Evolutionary conservation across 352 stramenopile genomes (phyloP).

Genomic region (Phytopythium cucurbitacearum): DNA sequence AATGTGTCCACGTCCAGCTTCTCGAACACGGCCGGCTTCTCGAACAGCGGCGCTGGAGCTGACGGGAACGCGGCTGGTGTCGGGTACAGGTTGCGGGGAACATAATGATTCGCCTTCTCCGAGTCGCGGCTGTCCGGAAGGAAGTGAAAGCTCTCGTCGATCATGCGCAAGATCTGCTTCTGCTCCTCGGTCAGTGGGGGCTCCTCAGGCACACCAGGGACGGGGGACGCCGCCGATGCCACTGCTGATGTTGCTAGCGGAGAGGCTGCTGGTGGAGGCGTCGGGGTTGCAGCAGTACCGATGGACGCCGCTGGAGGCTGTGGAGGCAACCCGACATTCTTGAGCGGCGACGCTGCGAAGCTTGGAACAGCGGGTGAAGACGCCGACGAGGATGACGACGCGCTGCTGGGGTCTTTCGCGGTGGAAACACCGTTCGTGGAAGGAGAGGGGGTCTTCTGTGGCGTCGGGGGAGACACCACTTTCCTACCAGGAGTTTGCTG

Average conservation of each 20-base stretch:
- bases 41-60: conserved; percentile 88
- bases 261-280: conserved; percentile 18
- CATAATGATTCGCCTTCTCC: conserved; percentile 90
- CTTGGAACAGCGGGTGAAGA: conserved; percentile 18
- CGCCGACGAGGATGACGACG: conserved; percentile 25
- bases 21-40: conserved; percentile 94
- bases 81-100: conserved; percentile 94
- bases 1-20: conserved; percentile 97
- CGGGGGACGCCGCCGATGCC: conserved; percentile 9
- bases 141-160: conserved; percentile 90
- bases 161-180: conserved; percentile 70
- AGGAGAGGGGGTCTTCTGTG: conserved; percentile 27
- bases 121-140: conserved; percentile 88
- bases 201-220: conserved; percentile 7
- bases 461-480: conserved; percentile 26
- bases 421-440: conserved; percentile 10
- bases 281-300: conserved; percentile 11
- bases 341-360: conserved; percentile 14
- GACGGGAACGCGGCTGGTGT: conserved; percentile 89
- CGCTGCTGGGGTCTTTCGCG: conserved; percentile 18
- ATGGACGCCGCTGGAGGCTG: conserved; percentile 19
- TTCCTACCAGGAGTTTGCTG: conserved; percentile 24
- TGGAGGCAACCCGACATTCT: conserved; percentile 22
- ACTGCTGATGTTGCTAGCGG: conserved; percentile 1
- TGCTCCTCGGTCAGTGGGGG: conserved; percentile 75